Evolutionary conservation across 306 rosid genomes (phyloP), one percentile per base, ranked within the genome.

Genomic region (Rubus idaeus): DNA sequence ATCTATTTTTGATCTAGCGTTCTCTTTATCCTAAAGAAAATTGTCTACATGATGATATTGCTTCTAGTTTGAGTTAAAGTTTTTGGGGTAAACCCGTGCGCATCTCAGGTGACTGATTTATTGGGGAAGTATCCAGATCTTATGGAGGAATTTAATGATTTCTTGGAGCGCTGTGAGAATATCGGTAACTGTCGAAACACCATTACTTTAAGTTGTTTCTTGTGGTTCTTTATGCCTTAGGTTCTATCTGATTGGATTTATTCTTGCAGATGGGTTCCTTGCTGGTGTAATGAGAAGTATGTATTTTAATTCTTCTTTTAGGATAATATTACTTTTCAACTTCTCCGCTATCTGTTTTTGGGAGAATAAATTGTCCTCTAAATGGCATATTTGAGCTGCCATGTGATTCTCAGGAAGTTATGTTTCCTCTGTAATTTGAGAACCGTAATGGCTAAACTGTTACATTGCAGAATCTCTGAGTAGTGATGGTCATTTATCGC

Each of bases 201-300:
- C 68, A 52, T 73, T 62, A 40, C 14, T 75, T 63, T 51, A 49
- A 41, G 60, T 57, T 71, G 52, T 77, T 78, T 78, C 75, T 74
- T 72, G 23, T 74, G 37, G 66, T 70, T 67, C 71, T n/a, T 52
- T 30, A 26, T 75, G 52, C 40, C 74, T 82, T 51, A 84, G 78
- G 53, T 61, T 79, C 26, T 83, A 41, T 81, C 80, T 87, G 69
- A 80, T 68, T 66, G 74, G 66, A 45, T 85, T 83, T 85, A 73
- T 80, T 73, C 80, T 86, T 92, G 90, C 96, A 95, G 99, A 95
- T 75, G 99, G 97, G 72, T 90, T 95, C 88, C 98, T 95, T 81
- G 98, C 97, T 46, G 92, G 91, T 78, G 89, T 95, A 81, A 82
- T 95, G 87, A 88, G 85, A 92, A 92, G 99, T 95, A 92, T 7